phyloP scores from a whole-genome alignment of 306 rosid genomes.

The Luffa aegyptiaca region DNA sequence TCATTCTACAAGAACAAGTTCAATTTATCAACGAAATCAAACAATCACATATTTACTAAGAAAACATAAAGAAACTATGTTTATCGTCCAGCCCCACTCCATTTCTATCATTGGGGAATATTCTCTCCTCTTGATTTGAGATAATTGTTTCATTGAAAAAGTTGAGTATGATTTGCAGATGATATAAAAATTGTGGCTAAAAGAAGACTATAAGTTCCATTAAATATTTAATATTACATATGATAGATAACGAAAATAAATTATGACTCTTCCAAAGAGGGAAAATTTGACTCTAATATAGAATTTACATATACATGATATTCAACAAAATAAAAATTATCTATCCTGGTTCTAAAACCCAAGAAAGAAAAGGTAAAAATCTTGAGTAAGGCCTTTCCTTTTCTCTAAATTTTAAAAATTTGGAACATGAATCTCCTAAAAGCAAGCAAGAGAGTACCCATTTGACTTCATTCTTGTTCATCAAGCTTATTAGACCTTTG shows the following conservation, averaged over 20 bases:
- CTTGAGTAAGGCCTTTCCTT: not conserved
- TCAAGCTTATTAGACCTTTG: conserved; percentile 27
- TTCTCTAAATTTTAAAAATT: not conserved
- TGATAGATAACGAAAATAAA: not conserved
- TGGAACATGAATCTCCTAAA: not conserved
- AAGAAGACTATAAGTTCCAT: not conserved
- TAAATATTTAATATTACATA: not conserved
- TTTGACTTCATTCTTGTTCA: conserved; percentile 12
- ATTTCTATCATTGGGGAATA: no score
- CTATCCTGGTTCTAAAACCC: not conserved
- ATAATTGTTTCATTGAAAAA: no score
- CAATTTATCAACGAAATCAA: no score
- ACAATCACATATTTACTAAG: no score
- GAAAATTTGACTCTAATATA: not conserved
- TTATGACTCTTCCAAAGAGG: not conserved
- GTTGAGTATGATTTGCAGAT: not conserved
- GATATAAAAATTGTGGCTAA: not conserved
- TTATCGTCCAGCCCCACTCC: no score
- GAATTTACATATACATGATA: not conserved
- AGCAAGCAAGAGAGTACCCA: not conserved
- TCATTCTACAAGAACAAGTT: no score
- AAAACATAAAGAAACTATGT: no score
- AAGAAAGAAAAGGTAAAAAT: not conserved
- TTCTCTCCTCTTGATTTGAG: no score
- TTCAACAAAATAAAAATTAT: not conserved